A percentile compares a stretch with the other conserved stretches of the same genome.
phyloP scores from a whole-genome alignment of 352 stramenopile genomes.

The Phytophthora meadii region DNA sequence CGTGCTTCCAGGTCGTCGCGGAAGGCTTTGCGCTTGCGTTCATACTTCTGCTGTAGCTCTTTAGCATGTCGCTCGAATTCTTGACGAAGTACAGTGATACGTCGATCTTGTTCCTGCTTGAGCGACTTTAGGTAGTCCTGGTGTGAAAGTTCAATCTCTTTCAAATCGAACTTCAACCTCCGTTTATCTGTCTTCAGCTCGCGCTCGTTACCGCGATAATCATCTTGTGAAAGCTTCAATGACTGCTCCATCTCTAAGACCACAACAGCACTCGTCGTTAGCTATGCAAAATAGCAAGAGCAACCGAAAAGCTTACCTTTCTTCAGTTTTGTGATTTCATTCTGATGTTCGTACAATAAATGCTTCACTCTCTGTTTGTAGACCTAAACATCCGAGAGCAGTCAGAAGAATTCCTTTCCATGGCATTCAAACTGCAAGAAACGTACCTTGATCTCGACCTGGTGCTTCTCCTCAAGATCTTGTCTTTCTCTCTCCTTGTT shows the following conservation, averaged over 20 bases:
- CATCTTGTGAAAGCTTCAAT: constrained; percentile 92
- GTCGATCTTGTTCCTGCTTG: constrained; percentile 93
- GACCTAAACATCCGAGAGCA: constrained; percentile 41
- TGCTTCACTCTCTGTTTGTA: constrained; percentile 98
- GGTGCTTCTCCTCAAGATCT: constrained; percentile 95
- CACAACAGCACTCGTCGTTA: background rate
- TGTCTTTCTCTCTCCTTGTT: constrained; percentile 96
- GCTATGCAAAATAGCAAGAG: background rate
- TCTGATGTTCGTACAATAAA: constrained; percentile 95
- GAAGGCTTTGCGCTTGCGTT: constrained; percentile 81
- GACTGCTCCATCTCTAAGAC: constrained; percentile 79
- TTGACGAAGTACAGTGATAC: constrained; percentile 91
- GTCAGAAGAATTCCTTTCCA: background rate
- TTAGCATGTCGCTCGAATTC: constrained; percentile 93
- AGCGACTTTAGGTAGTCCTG: constrained; percentile 93
- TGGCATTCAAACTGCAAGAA: background rate
- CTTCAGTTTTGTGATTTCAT: constrained; percentile 92
- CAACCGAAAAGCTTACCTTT: constrained; percentile 51
- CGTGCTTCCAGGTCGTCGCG: constrained; percentile 84
- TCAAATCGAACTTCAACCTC: constrained; percentile 89
- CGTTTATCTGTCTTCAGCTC: constrained; percentile 92
- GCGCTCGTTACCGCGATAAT: constrained; percentile 86
- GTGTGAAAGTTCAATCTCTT: constrained; percentile 93
- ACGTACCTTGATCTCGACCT: constrained; percentile 94
- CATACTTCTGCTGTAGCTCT: constrained; percentile 91